Base-by-base conservation (phyloP, 192 early-diverging fungal genomes). In the Backusella circina region DNA sequence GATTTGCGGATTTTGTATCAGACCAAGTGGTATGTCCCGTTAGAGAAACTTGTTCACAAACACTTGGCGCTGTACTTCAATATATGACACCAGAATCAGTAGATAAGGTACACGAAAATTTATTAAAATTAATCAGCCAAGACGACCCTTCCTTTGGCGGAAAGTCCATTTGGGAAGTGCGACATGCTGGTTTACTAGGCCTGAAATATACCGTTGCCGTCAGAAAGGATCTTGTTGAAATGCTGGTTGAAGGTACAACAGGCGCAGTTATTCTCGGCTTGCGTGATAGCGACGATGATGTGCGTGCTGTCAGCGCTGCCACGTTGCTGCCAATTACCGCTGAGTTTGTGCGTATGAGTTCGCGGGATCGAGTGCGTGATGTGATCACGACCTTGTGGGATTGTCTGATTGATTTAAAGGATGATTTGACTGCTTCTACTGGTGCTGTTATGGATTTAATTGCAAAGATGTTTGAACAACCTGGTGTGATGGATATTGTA, bases 21-120 rank as follows among this genome's bases (percentile, higher is more conserved):
- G 97, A 98, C 82, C 94, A 95, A 76, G 95, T 96, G 2, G 94
- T 97, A 36, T 93, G 93, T 5, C 98, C 98, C 8, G 98, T 99
- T 10, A 90, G 98, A 64, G 98, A 99, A 80, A 98, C 96, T 0
- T 96, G 95, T 69, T 91, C 93, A 6, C 93, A 95, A 79, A 88
- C 92, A 13, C 75, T 95, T 7, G 93, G 92, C 66, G 95, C 92
- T 3, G 84, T 91, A 35, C 79, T 91, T n/a, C 85, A 87, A 73
- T 91, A 88, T 61, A 85, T 93, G 78, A 81, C 85, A 1, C 82
- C 86, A 21, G 69, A 83, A 30, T 80, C 85, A 5, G 87, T 95
- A 9, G 80, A 79, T 18, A 86, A 91, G 68, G 89, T 91, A 0
- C 87, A 95, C 28, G 86, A 86, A 10, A 90, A 90, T 9, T 75